These are phyloP conservation scores for Phalaenopsis aphrodite DNA, from an alignment of 106 monocot genomes.

Conservation along the genomic window DNA sequence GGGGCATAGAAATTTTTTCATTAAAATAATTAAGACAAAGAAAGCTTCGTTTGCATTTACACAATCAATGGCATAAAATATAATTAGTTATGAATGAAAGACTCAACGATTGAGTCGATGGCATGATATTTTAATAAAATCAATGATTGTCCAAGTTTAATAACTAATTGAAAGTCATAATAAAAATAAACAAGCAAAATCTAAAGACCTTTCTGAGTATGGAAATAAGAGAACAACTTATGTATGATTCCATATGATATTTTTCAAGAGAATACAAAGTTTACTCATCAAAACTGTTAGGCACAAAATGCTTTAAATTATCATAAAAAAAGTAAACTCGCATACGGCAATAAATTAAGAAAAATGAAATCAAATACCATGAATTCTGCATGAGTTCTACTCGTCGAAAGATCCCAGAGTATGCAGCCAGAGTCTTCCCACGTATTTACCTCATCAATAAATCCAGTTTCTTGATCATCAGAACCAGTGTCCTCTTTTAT, in stretches of 20 bases:
- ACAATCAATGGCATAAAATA: neutral
- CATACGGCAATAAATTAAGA: neutral
- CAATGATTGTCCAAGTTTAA: neutral
- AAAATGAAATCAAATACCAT: conserved; percentile 42
- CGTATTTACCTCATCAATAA: conserved; percentile 25
- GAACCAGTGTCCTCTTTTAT: conserved; percentile 13
- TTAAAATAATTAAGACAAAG: neutral
- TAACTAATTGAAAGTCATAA: neutral
- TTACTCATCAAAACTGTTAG: neutral
- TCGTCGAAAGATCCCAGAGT: conserved; percentile 83
- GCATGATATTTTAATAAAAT: neutral
- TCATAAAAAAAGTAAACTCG: neutral
- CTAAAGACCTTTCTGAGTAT: neutral
- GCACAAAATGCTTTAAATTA: neutral
- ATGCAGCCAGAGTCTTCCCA: conserved; percentile 93
- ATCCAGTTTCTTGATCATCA: conserved; percentile 15
- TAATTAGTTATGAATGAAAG: neutral
- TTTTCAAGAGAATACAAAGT: neutral
- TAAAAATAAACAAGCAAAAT: neutral
- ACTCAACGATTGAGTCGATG: neutral
- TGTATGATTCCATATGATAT: neutral
- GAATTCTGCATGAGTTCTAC: conserved; percentile 63
- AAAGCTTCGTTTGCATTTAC: neutral
- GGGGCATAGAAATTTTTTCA: neutral
- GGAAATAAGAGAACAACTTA: neutral